These are phyloP conservation scores for Nicotiana sylvestris DNA, from an alignment of 257 asterid species.

Conservation along the genomic window DNA sequence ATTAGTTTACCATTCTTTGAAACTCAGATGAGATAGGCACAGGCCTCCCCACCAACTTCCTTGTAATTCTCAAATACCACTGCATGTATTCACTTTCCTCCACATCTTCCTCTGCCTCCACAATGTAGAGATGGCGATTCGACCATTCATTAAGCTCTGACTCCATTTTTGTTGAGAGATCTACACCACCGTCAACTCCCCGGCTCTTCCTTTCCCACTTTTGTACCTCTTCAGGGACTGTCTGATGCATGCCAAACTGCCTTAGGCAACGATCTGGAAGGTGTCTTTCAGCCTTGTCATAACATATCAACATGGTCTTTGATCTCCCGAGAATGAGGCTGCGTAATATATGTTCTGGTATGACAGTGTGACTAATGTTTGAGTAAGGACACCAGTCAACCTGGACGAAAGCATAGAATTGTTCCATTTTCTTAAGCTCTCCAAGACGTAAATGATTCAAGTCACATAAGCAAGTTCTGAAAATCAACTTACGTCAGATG, in stretches of 20 bases:
- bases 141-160: constrained; percentile 84
- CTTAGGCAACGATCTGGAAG: constrained; percentile 94
- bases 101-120: constrained; percentile 78
- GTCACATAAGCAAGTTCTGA: background rate
- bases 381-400: constrained; percentile 96
- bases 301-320: constrained; percentile 91
- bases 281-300: constrained; percentile 95
- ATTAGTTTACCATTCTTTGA: constrained; percentile 68
- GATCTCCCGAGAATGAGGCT: constrained; percentile 88
- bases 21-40: constrained; percentile 86
- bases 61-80: constrained; percentile 73
- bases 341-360: constrained; percentile 66
- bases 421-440: constrained; percentile 8
- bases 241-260: constrained; percentile 87
- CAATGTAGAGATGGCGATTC: constrained; percentile 62
- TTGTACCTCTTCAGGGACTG: constrained; percentile 71
- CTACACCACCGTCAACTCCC: constrained; percentile 95
- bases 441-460: background rate
- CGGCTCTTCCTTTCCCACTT: constrained; percentile 96
- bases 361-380: constrained; percentile 73
- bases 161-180: constrained; percentile 81
- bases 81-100: constrained; percentile 83
- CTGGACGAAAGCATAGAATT: constrained; percentile 31
- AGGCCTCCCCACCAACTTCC: constrained; percentile 84
- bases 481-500: constrained; percentile 47